Conservation (phyloP, 352 stramenopile species). For the Pythium coloratum region DNA sequence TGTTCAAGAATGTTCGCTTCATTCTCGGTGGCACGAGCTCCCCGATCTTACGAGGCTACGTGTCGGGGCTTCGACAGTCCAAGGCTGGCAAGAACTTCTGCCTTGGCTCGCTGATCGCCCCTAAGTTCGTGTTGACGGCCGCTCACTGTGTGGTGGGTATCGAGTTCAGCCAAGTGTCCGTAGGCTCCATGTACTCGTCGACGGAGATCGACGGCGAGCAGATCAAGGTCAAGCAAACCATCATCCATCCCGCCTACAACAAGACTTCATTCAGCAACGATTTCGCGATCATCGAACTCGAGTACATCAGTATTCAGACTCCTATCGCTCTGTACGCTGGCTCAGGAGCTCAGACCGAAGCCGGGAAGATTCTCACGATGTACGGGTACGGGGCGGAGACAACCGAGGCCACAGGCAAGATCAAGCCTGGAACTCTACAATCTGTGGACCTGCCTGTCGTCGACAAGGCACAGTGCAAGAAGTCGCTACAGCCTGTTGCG, state of each 20-base stretch:
- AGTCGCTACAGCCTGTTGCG: slow-evolving; percentile 10
- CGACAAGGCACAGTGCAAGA: slow-evolving; percentile 25
- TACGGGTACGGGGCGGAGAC: slow-evolving; percentile 23
- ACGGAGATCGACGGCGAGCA: slow-evolving; percentile 36
- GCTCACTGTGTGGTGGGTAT: slow-evolving; percentile 34
- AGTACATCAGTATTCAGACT: slow-evolving; percentile 39
- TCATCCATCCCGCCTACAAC: slow-evolving; percentile 32
- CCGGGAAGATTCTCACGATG: slow-evolving; percentile 19
- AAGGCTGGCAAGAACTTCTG: slow-evolving; percentile 32
- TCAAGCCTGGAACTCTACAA: slow-evolving; percentile 13
- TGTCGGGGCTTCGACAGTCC: slow-evolving; percentile 28
- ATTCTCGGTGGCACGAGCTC: slow-evolving; percentile 27
- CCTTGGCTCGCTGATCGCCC: slow-evolving; percentile 36
- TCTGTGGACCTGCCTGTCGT: slow-evolving; percentile 32
- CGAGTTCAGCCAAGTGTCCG: slow-evolving; percentile 28
- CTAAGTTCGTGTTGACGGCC: slow-evolving; percentile 37
- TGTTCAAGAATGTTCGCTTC: slow-evolving; percentile 20
- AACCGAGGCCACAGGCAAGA: not conserved
- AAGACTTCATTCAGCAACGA: slow-evolving; percentile 28
- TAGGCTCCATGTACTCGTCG: slow-evolving; percentile 33
- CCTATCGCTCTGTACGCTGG: slow-evolving; percentile 33
- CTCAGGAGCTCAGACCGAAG: not conserved
- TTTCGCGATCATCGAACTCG: slow-evolving; percentile 40
- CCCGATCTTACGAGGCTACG: slow-evolving; percentile 28
- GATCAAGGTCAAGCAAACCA: slow-evolving; percentile 36